Base-by-base conservation (phyloP, 306 rosid genomes). In the Acmispon strigosus region DNA sequence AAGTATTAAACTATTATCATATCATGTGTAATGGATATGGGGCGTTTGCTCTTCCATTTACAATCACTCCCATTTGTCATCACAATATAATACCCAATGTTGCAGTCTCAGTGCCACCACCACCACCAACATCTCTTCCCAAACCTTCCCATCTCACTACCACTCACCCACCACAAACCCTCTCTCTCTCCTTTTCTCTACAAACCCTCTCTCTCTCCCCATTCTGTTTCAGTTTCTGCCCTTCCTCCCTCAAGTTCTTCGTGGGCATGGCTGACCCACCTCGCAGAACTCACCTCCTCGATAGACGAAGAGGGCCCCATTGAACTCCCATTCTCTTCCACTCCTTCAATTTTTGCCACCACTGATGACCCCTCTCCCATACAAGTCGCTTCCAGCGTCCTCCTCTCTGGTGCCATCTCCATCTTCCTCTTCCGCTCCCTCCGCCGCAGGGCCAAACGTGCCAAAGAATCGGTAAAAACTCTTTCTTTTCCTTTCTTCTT, bases 361-460 rank as follows among this genome's bases (percentile, higher is more conserved):
- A 34, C 76, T 3, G 97, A 94, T 34, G 88, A 91, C 57, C 96
- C 99, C 68, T 83, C 99, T 70, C 17, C 84, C 4, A 74, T 94
- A 50, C 99, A 94, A 75, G 74, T 89, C 2, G 95, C 99, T 50
- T 75, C 97, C 76, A 94, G 96, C 64, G 74, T 94, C 74, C 96
- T 94, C 43, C 97, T 94, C 74, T 89, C 99, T 0, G 99, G 89
- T 18, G 84, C 99, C 65, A 81, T 94, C 80, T 7, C 97, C 10
- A 43, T 91, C 66, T 88, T 91, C 84, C 97, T 91, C 79, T 91
- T 91, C 32, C 96, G 96, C 56, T 71, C 97, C 15, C 54, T 94
- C 48, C 96, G 99, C 55, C 97, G 99, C 75, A 88, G 97, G 22
- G 96, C 97, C 1, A 81, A 78, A 75, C 96, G 95, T 13, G 89